Base-by-base conservation (phyloP, 75 land plant species). In the Pinus tabuliformis region DNA sequence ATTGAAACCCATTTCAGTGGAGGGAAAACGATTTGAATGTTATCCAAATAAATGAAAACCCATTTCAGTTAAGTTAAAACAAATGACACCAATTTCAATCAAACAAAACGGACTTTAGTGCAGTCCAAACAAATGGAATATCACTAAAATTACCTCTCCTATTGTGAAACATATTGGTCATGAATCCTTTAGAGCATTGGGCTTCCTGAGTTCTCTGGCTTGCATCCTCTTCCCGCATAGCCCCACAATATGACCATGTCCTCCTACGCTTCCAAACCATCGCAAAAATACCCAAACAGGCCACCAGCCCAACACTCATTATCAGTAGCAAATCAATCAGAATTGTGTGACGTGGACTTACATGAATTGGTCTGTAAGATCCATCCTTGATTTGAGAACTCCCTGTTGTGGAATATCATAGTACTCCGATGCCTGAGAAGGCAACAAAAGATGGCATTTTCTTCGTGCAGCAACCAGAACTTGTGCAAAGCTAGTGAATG, bases 401-500 rank as follows among this genome's bases (percentile, higher is more conserved):
- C n/a, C n/a, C n/a, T n/a, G n/a, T n/a, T n/a, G n/a, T n/a, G n/a
- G n/a, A n/a, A n/a, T n/a, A n/a, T n/a, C n/a, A n/a, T n/a, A n/a
- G 26, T 26, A 39, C 42, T 39, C 42, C 42, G 75, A 59, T 17
- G 60, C 4, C 73, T 42, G 2, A 12, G 73, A 70, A 21, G 86
- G 86, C 37, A 88, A 73, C 39, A 60, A 36, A 4, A 91, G 73
- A 9, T 65, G 63, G 2, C 90, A 73, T 78, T 92, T 92, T 76
- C 74, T 70, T 37, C 75, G 80, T 11, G 88, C 83, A 13, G 90
- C 89, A 14, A 80, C 89, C 15, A 84, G 8, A 0, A 83, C 90
- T 45, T 83, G 88, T 0, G 75, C 82, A 30, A 92, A 79, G 75
- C 84, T 77, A 4, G 86, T 76, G 56, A 92, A 81, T 8, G 84